Evolutionary conservation across 2,329 filamentous ascomycete species (phyloP).

Genomic region (Talaromyces marneffei): DNA sequence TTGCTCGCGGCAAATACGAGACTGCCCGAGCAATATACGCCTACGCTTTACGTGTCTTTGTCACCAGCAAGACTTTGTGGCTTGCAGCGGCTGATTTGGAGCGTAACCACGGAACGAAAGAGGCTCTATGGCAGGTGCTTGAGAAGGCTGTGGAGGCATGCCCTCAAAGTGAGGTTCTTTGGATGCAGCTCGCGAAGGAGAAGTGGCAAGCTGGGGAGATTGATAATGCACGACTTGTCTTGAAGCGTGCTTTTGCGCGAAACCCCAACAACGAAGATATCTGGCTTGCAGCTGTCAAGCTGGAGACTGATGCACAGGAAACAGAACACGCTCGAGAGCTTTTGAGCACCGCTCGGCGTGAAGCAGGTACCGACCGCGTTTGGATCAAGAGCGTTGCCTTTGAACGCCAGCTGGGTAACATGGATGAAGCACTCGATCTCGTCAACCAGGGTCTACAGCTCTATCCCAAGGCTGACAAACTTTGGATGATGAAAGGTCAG

Average conservation of each 20-base stretch:
- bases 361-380: constrained; percentile 90
- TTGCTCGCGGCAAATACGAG: constrained; percentile 74
- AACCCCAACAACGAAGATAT: constrained; percentile 97
- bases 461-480: constrained; percentile 78
- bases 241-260: constrained; percentile 86
- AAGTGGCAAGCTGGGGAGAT: constrained; percentile 86
- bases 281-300: constrained; percentile 91
- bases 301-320: constrained; percentile 85
- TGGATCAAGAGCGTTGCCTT: constrained; percentile 97
- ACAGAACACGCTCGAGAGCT: constrained; percentile 76
- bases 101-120: constrained; percentile 77
- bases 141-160: constrained; percentile 93
- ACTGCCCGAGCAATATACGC: constrained; percentile 92
- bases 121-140: constrained; percentile 75
- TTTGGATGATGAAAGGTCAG: constrained; percentile 99
- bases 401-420: constrained; percentile 75
- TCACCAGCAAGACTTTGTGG: constrained; percentile 83
- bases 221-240: constrained; percentile 76
- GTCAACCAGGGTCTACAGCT: constrained; percentile 79
- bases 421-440: constrained; percentile 76
- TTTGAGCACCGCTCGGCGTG: constrained; percentile 72
- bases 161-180: constrained; percentile 82
- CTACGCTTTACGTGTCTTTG: constrained; percentile 82
- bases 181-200: constrained; percentile 94
- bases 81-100: constrained; percentile 86